Evolutionary conservation across 257 asterid genomes (phyloP), one percentile per base, ranked within the genome.

Genomic region (Lycium barbarum): DNA sequence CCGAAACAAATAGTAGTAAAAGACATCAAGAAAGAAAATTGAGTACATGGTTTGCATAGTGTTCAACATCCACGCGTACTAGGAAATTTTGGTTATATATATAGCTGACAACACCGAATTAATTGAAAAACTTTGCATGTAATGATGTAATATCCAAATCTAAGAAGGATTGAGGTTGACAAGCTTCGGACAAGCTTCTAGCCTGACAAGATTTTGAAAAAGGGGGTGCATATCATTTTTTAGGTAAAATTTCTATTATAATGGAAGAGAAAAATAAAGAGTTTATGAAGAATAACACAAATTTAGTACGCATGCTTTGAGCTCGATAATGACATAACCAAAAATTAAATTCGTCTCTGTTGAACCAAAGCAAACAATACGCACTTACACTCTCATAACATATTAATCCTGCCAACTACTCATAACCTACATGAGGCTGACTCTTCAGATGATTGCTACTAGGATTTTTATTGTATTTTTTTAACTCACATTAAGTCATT

Each of bases 51-150:
- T 62, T 22, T 10, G 40, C 80, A 45, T 10, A 73, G 54, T 45
- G 36, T 10, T 72, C 58, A 51, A 72, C 43, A 74, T 74, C 81
- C 61, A 49, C 61, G 43, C 20, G 43, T 47, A 74, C 61, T 74
- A 47, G 61, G 61, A 47, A 47, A n/a, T 72, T 18, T 72, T 71
- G 10, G 53, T 53, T 17, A 11, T 10, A 35, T 13, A 20, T 20
- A 35, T 15, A n/a, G n/a, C 1, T 20, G 20, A 47, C 61, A 3
- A 49, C 6, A 20, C 47, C 74, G 54, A 74, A 74, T 68, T 68
- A 36, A 22, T 49, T 74, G 7, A 73, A 73, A 22, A 11, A 2
- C 6, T 6, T 36, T n/a, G 9, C 59, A 47, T 20, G 20, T 9
- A 63, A 26, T 63, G 40, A 26, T 10, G 43, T 22, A 49, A 74